Evolutionary conservation across 1,139 yeast species (phyloP).

Genomic region (Geotrichum reessii): DNA sequence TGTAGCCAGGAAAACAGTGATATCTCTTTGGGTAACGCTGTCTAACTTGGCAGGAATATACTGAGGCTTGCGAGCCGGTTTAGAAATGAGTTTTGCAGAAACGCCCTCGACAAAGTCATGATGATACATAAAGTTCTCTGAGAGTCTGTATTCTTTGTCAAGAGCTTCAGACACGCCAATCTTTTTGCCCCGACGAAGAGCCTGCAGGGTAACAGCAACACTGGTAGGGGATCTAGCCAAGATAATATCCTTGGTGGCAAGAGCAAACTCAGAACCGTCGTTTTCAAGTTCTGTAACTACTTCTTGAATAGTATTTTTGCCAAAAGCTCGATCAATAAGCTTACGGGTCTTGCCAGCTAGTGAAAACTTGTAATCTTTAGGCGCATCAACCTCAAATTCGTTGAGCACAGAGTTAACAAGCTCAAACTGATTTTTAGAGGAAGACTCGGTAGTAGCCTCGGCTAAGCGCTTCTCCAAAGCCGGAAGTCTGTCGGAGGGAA

Average conservation of each 20-base stretch:
- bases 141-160: constrained; percentile 67
- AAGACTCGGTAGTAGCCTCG: constrained; percentile 35
- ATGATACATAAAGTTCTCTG: constrained; percentile 65
- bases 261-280: constrained; percentile 68
- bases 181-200: constrained; percentile 57
- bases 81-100: constrained; percentile 58
- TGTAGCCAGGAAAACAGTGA: constrained; percentile 18
- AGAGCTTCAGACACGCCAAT: constrained; percentile 62
- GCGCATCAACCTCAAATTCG: constrained; percentile 69
- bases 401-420: constrained; percentile 68
- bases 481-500: constrained; percentile 58
- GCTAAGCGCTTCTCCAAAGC: constrained; percentile 61
- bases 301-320: constrained; percentile 52
- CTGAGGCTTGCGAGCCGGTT: constrained; percentile 50
- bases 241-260: constrained; percentile 51
- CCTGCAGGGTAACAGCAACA: constrained; percentile 63
- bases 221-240: constrained; percentile 67
- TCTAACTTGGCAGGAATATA: constrained; percentile 44
- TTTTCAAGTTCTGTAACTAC: constrained; percentile 51
- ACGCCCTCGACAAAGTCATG: constrained; percentile 75
- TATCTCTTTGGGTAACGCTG: constrained; percentile 27
- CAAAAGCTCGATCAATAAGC: constrained; percentile 65
- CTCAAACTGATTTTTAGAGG: constrained; percentile 36
- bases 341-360: constrained; percentile 52
- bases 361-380: constrained; percentile 57